Percentiles rank a stretch among this genome's conserved stretches.
Conservation (phyloP, 2,329 filamentous ascomycete genomes). For the Colletotrichum higginsianum region DNA sequence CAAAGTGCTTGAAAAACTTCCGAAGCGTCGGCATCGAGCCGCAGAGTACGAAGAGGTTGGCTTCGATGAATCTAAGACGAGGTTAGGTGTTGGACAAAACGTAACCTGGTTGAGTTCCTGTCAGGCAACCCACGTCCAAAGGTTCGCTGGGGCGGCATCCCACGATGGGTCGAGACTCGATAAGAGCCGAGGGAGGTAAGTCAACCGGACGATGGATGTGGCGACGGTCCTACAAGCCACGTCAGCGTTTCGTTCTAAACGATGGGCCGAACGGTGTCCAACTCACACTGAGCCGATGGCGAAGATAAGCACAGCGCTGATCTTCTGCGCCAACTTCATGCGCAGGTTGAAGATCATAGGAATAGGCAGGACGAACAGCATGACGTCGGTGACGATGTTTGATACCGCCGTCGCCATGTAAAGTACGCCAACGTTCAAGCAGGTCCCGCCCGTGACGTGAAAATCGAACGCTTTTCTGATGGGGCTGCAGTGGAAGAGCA, state of each 20-base stretch:
- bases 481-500: conserved; percentile 56
- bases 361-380: conserved; percentile 63
- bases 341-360: conserved; percentile 61
- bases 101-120: background rate
- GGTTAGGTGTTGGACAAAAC: too few relatives aligned
- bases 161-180: conserved; percentile 30
- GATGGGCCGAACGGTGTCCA: too few relatives aligned
- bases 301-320: conserved; percentile 61
- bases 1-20: conserved; percentile 56
- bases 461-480: conserved; percentile 52
- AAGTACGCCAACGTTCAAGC: conserved; percentile 61
- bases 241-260: background rate
- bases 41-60: conserved; percentile 58
- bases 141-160: conserved; percentile 38
- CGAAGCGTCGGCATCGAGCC: conserved; percentile 57
- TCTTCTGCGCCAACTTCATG: conserved; percentile 62
- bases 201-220: conserved; percentile 33
- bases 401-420: conserved; percentile 64
- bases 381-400: conserved; percentile 64
- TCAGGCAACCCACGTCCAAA: conserved; percentile 28
- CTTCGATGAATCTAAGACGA: conserved; percentile 52
- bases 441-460: conserved; percentile 51
- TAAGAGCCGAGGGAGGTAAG: conserved; percentile 26
- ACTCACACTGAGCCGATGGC: conserved; percentile 56
- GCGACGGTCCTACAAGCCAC: conserved; percentile 17